Percentiles rank a stretch among this genome's conserved stretches.
phyloP scores from a whole-genome alignment of 192 early-diverging fungal genomes.

The Backusella mclennaniae region DNA sequence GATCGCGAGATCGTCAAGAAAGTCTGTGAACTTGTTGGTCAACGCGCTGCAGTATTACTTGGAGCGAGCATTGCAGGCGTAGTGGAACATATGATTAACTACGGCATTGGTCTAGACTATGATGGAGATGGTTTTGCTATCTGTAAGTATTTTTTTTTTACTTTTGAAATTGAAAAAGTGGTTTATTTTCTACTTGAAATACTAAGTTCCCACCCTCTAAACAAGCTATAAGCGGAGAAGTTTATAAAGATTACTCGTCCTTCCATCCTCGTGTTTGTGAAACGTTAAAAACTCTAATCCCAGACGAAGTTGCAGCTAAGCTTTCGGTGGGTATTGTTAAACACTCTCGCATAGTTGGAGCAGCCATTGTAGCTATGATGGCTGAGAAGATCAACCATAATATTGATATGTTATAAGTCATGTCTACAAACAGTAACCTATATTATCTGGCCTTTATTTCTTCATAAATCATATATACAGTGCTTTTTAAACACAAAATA shows the following conservation, averaged over 20 bases:
- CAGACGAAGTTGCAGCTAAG: slow-evolving; percentile 33
- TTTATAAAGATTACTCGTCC: slow-evolving; percentile 38
- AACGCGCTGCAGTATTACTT: slow-evolving; percentile 68
- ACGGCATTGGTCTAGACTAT: slow-evolving; percentile 24
- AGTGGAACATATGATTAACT: slow-evolving; percentile 35
- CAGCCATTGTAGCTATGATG: slow-evolving; percentile 43
- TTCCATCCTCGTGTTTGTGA: slow-evolving; percentile 42
- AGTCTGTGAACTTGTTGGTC: slow-evolving; percentile 74
- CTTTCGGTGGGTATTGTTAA: slow-evolving; percentile 36
- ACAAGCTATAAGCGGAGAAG: slow-evolving; percentile 38
- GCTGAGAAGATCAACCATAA: slow-evolving; percentile 26
- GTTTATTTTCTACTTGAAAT: background rate
- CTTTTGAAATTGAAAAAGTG: background rate
- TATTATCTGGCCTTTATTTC: background rate
- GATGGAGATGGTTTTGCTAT: slow-evolving; percentile 33
- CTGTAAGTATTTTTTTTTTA: slow-evolving; percentile 26
- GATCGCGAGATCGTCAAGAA: slow-evolving; percentile 81
- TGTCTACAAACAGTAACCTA: background rate
- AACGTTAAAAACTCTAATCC: slow-evolving; percentile 32
- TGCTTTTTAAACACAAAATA: background rate
- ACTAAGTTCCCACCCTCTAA: background rate
- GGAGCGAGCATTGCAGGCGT: slow-evolving; percentile 60
- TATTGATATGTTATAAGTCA: slow-evolving; percentile 5
- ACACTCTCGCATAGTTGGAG: slow-evolving; percentile 37
- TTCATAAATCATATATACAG: slow-evolving; percentile 1